Conservation (phyloP, 495 filamentous ascomycete genomes). For the Talaromyces trachyspermus region DNA sequence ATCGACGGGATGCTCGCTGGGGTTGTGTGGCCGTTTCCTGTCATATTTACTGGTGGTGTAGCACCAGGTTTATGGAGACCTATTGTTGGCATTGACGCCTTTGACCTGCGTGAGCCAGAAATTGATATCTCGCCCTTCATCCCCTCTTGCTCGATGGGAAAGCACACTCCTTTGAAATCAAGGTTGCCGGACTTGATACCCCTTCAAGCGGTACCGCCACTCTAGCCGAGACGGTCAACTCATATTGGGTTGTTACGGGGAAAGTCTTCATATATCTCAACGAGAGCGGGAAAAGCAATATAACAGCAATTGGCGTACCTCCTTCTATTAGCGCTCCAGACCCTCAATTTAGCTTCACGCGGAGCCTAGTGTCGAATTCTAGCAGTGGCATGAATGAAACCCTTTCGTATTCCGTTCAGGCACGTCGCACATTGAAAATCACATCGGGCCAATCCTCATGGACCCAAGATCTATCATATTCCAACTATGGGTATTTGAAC, state of each 20-base stretch:
- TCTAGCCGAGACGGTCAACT: constrained; percentile 54
- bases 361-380: constrained; percentile 29
- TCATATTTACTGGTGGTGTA: constrained; percentile 85
- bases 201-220: constrained; percentile 32
- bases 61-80: constrained; percentile 77
- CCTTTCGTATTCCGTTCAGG: constrained; percentile 51
- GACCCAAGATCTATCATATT: constrained; percentile 53
- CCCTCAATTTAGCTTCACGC: constrained; percentile 36
- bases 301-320: constrained; percentile 42
- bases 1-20: constrained; percentile 73
- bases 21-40: constrained; percentile 76
- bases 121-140: constrained; percentile 81
- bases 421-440: constrained; percentile 48
- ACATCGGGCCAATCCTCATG: constrained; percentile 45
- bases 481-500: constrained; percentile 52
- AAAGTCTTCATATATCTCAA: constrained; percentile 74
- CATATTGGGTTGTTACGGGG: constrained; percentile 75
- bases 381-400: constrained; percentile 52
- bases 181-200: constrained; percentile 54
- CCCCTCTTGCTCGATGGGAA: constrained; percentile 57
- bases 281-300: constrained; percentile 17
- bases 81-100: constrained; percentile 77
- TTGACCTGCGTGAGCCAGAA: constrained; percentile 73
- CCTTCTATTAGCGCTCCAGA: constrained; percentile 27
- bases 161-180: constrained; percentile 64